phyloP scores from a whole-genome alignment of 495 filamentous ascomycete genomes.

The Corynascus novoguineensis region DNA sequence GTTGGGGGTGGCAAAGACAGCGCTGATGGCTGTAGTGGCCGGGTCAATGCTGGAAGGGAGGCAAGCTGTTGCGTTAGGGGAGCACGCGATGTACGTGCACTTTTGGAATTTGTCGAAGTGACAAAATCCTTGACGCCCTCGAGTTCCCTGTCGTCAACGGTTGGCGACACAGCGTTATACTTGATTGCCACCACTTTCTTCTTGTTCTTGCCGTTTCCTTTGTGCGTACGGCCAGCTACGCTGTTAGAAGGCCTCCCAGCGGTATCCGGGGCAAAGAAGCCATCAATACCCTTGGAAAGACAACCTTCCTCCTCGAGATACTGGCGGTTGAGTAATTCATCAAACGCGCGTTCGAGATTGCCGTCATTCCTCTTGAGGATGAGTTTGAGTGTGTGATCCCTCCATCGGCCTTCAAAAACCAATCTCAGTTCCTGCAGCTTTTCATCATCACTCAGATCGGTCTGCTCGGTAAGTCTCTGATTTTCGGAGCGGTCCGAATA shows the following conservation, averaged over 20 bases:
- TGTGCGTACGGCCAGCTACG: constrained; percentile 25
- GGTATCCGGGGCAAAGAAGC: constrained; percentile 54
- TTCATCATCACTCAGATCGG: constrained; percentile 47
- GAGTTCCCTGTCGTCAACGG: constrained; percentile 20
- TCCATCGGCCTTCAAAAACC: constrained; percentile 63
- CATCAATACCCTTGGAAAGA: constrained; percentile 70
- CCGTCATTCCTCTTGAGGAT: constrained; percentile 59
- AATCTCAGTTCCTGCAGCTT: constrained; percentile 52
- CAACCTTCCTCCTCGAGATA: constrained; percentile 60
- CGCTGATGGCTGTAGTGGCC: neutral
- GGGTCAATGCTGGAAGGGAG: neutral
- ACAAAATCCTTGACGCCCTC: constrained; percentile 25
- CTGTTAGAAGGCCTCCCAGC: constrained; percentile 40
- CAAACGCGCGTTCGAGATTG: constrained; percentile 63
- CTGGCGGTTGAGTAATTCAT: constrained; percentile 71
- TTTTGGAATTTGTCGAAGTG: neutral
- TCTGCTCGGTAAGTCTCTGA: constrained; percentile 34
- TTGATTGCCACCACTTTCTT: constrained; percentile 16
- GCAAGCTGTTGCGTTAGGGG: neutral
- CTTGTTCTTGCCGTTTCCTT: constrained; percentile 13
- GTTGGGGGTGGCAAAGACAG: neutral
- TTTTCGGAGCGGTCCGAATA: constrained; percentile 19
- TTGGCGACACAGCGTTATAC: constrained; percentile 23
- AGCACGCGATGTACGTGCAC: neutral
- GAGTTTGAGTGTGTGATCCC: constrained; percentile 55